Conservation (phyloP, 306 rosid species). For the Boehmeria nivea region DNA sequence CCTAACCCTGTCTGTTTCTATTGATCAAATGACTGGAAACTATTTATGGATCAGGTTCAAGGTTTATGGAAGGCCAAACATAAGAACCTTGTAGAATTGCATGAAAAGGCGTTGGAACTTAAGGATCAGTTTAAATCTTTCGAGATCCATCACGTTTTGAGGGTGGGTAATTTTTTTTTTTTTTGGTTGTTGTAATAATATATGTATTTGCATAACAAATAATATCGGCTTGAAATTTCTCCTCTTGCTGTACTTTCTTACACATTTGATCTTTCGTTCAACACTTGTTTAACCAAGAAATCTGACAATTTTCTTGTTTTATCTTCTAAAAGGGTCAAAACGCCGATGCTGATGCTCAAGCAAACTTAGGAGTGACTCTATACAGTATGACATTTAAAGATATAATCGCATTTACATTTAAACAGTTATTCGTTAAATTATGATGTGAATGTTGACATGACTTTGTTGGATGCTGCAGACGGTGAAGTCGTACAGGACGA, state of each 20-base stretch:
- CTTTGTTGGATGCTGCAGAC: conserved; percentile 35
- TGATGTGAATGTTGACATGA: conserved; percentile 1
- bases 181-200: not conserved
- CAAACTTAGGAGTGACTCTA: conserved; percentile 70
- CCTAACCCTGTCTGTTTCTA: not conserved
- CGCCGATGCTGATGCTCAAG: conserved; percentile 87
- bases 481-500: conserved; percentile 66
- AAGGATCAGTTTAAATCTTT: conserved; percentile 65
- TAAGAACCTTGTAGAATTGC: conserved; percentile 50
- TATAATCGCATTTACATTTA: conserved; percentile 9
- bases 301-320: conserved; percentile 20
- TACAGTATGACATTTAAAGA: conserved; percentile 54
- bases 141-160: conserved; percentile 71
- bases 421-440: not conserved
- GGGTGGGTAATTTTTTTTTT: conserved; percentile 52
- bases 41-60: conserved; percentile 57
- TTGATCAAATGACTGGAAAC: conserved; percentile 14
- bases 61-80: conserved; percentile 80
- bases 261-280: too few relatives aligned
- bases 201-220: not conserved
- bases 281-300: not conserved
- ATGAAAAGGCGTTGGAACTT: conserved; percentile 60
- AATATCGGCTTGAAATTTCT: not conserved
- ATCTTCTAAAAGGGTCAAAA: conserved; percentile 46
- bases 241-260: not conserved